These are phyloP conservation scores for Pseudonitzschia pungens DNA, from an alignment of 108 stramenopile species.

Conservation along the genomic window DNA sequence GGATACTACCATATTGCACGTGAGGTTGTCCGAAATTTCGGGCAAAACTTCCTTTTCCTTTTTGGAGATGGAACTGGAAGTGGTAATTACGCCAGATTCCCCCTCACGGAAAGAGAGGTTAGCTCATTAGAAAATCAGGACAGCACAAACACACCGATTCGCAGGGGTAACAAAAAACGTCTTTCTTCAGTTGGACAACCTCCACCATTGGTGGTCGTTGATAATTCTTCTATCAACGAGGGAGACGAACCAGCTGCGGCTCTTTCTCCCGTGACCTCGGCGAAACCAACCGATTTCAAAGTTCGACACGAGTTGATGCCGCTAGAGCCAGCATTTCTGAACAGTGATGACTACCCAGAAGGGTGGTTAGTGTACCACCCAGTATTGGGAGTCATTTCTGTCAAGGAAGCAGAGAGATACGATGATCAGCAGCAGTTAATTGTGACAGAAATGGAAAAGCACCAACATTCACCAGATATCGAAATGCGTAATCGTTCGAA, in stretches of 20 bases:
- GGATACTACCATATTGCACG: conserved; percentile 28
- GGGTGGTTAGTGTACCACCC: conserved; percentile 79
- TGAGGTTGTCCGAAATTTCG: conserved; percentile 25
- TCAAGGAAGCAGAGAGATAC: conserved; percentile 44
- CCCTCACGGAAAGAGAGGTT: not conserved
- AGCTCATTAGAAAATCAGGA: conserved; percentile 1
- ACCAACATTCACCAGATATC: not conserved
- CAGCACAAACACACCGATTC: not conserved
- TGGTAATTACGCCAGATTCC: not conserved
- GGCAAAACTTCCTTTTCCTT: not conserved
- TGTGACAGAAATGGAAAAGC: not conserved
- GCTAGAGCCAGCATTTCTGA: conserved; percentile 62
- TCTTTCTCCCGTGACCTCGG: not conserved
- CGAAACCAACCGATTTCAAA: not conserved
- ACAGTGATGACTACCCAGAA: conserved; percentile 62
- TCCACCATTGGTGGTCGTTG: not conserved
- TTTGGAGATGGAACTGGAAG: not conserved
- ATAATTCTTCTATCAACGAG: not conserved
- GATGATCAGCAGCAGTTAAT: not conserved
- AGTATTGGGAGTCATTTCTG: conserved; percentile 51
- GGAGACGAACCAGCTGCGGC: not conserved
- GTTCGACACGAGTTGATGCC: not conserved
- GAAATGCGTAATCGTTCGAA: not conserved
- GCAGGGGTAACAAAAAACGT: not conserved
- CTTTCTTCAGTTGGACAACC: not conserved